A percentile compares a stretch with the other conserved stretches of the same genome.
Conservation (phyloP, 2,329 filamentous ascomycete species). For the Aspergillus sp. region DNA sequence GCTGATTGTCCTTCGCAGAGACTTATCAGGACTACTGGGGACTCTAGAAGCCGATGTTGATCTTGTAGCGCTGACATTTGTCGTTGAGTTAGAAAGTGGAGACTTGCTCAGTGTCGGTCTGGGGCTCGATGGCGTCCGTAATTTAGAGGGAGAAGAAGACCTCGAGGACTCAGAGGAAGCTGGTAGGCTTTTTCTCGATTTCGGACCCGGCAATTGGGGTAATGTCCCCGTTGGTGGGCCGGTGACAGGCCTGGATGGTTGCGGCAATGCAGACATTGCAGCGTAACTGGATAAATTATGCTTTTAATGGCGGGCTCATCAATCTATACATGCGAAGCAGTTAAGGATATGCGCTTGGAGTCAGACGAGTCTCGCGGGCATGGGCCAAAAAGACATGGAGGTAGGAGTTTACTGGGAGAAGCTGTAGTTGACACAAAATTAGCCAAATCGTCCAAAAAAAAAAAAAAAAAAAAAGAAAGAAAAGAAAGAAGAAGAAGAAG, state of each 20-base stretch:
- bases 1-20: slow-evolving; percentile 82
- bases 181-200: slow-evolving; percentile 67
- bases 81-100: slow-evolving; percentile 48
- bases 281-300: background rate
- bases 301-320: background rate
- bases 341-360: background rate
- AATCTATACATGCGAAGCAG: background rate
- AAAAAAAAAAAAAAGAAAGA: too few relatives aligned
- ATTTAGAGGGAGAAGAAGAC: slow-evolving; percentile 49
- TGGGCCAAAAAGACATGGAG: background rate
- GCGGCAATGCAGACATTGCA: slow-evolving; percentile 61
- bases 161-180: slow-evolving; percentile 46
- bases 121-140: slow-evolving; percentile 59
- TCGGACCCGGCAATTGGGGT: slow-evolving; percentile 71
- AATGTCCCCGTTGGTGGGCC: slow-evolving; percentile 71
- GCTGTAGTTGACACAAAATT: background rate
- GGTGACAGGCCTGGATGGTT: slow-evolving; percentile 59
- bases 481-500: background rate
- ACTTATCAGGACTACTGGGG: slow-evolving; percentile 58
- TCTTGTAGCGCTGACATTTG: slow-evolving; percentile 58
- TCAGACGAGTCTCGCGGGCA: background rate
- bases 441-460: background rate
- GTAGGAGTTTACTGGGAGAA: background rate
- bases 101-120: slow-evolving; percentile 53
- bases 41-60: slow-evolving; percentile 57